Percentiles rank a stretch among this genome's conserved stretches.
phyloP scores from a whole-genome alignment of 202 grass and related monocot species.

The Bolboschoenoplectus hybrid region DNA sequence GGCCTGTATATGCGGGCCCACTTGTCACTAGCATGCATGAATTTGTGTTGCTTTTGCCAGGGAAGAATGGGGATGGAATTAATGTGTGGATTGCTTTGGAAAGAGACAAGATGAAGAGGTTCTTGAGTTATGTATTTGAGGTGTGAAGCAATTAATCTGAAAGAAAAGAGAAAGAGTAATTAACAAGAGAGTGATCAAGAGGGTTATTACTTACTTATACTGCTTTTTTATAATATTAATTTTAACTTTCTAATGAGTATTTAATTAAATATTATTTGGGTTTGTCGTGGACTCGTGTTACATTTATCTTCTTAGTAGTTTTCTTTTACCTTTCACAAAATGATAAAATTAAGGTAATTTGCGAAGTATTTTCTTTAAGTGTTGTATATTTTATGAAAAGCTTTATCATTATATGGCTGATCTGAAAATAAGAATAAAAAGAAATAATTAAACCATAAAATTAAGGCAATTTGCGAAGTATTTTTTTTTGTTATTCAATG shows the following conservation, averaged over 20 bases:
- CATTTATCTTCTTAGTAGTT: too few species aligned
- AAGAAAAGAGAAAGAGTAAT: not conserved
- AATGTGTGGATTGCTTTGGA: constrained; percentile 50
- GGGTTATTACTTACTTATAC: not conserved
- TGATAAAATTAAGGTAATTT: constrained; percentile 4
- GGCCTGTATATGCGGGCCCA: constrained; percentile 48
- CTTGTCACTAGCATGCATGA: constrained; percentile 49
- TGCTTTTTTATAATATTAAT: not conserved
- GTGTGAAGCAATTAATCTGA: constrained; percentile 12
- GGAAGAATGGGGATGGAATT: constrained; percentile 39
- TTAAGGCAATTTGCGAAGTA: not conserved
- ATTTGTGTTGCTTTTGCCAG: constrained; percentile 53
- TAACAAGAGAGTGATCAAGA: not conserved
- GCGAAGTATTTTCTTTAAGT: not conserved
- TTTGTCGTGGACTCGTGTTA: not conserved
- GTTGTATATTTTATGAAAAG: not conserved
- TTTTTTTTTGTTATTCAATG: not conserved
- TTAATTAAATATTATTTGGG: constrained; percentile 11
- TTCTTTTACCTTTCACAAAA: constrained; percentile 1
- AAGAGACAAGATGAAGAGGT: constrained; percentile 45
- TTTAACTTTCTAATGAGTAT: constrained; percentile 6
- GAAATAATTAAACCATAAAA: not conserved
- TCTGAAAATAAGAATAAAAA: not conserved
- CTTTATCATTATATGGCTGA: not conserved
- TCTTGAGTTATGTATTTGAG: constrained; percentile 41